Evolutionary conservation across 768 basidiomycete species (phyloP).

Genomic region (Suillus tomentosus): DNA sequence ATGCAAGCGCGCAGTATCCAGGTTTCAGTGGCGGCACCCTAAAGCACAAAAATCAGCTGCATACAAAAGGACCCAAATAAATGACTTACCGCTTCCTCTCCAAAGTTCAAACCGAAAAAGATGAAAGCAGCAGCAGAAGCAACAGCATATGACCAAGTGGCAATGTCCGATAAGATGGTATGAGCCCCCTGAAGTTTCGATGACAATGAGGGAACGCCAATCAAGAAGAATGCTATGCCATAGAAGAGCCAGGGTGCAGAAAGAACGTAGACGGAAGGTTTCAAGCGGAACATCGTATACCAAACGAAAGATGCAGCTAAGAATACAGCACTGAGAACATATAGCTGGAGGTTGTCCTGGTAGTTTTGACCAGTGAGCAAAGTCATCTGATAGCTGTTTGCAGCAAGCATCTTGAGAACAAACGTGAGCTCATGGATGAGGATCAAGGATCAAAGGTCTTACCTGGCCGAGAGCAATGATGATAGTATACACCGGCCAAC

Average conservation of each 20-base stretch:
- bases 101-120: constrained; percentile 96
- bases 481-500: constrained; percentile 93
- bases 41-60: constrained; percentile 16
- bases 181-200: constrained; percentile 60
- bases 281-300: constrained; percentile 88
- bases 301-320: constrained; percentile 82
- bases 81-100: constrained; percentile 85
- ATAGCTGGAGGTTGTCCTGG: constrained; percentile 78
- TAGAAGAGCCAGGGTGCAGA: constrained; percentile 92
- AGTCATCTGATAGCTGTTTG: constrained; percentile 95
- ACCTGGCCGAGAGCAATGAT: constrained; percentile 85
- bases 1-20: constrained; percentile 91
- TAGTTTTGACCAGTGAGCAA: constrained; percentile 85
- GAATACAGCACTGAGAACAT: constrained; percentile 90
- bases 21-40: constrained; percentile 93
- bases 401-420: constrained; percentile 68
- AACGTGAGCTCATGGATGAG: constrained; percentile 10
- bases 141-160: constrained; percentile 90
- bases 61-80: constrained; percentile 2
- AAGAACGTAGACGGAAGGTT: constrained; percentile 85
- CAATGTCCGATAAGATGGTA: constrained; percentile 67
- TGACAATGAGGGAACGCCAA: constrained; percentile 81
- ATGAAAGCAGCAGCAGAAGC: constrained; percentile 92
- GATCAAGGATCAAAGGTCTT: constrained; percentile 18
- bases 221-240: constrained; percentile 87